Percentiles rank a stretch among this genome's conserved stretches.
These are phyloP conservation scores for Mimosa pudica DNA, from an alignment of 306 rosid species.

Conservation along the genomic window DNA sequence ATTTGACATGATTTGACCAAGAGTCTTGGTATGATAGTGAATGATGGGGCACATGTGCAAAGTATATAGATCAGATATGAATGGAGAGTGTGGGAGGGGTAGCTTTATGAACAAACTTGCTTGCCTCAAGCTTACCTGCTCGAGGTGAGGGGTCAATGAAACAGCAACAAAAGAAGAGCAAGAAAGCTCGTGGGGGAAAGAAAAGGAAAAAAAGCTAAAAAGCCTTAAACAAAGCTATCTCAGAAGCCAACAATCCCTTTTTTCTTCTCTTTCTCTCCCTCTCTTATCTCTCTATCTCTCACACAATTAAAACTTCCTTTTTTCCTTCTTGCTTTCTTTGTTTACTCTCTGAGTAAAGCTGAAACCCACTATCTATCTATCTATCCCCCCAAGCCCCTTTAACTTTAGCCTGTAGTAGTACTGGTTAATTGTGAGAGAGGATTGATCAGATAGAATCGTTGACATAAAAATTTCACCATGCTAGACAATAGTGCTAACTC, in stretches of 20 bases:
- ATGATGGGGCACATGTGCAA: conserved; percentile 11
- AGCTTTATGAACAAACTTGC: conserved; percentile 60
- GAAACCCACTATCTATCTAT: conserved; percentile 54
- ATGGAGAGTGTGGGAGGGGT: conserved; percentile 18
- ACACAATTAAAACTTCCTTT: not conserved
- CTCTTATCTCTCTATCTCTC: conserved; percentile 31
- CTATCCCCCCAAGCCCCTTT: conserved; percentile 42
- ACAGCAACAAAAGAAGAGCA: conserved; percentile 26
- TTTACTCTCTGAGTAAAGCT: conserved; percentile 55
- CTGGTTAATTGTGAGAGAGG: not conserved
- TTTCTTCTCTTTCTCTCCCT: conserved; percentile 34
- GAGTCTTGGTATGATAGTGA: not conserved
- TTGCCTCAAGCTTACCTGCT: conserved; percentile 45
- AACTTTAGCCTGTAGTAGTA: conserved; percentile 23
- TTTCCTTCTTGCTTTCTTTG: conserved; percentile 29
- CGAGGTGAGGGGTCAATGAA: conserved; percentile 74
- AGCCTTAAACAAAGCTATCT: conserved; percentile 55
- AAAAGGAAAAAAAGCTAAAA: conserved; percentile 25
- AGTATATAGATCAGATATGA: no score
- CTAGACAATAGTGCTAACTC: conserved; percentile 36
- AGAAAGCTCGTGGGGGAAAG: conserved; percentile 36
- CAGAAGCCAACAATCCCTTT: conserved; percentile 56
- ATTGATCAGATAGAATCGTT: not conserved
- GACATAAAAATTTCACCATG: conserved; percentile 54
- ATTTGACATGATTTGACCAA: not conserved